Evolutionary conservation across 805 yeast species (phyloP), one percentile per base, ranked within the genome.

Genomic region (Metschnikowia santaceciliae): DNA sequence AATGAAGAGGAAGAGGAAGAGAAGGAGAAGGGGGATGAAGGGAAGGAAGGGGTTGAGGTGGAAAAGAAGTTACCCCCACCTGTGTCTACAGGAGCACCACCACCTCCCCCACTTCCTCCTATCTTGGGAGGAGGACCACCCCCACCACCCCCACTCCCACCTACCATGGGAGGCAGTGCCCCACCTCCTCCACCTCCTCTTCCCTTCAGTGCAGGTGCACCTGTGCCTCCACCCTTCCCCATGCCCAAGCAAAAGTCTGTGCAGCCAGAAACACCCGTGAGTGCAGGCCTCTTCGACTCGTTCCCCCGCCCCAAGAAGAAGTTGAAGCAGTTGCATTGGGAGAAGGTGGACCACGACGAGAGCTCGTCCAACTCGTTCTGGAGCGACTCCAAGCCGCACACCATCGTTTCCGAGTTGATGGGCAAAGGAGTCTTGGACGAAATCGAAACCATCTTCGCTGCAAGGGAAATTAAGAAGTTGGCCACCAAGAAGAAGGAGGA

Each of bases 321-420:
- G 65, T 68, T 87, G 69, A 87, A 86, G 61, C 95, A 87, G 60
- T 78, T 87, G 54, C 95, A 87, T 59, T 87, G 94, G 95, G 94
- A 87, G 55, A 86, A 82, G 61, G 70, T 87, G 42, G 87, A 83
- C 13, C 66, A 73, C 45, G 58, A 61, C 15, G 59, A 53, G 19
- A 57, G 57, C 30, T 71, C 83, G 14, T 70, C 74, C 15, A 74
- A 79, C 39, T 84, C 94, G 0, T 76, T 87, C 57, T 87, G 95
- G 95, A 75, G 74, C 32, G 62, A 64, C 38, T 60, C 70, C 0
- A 73, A 78, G 43, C 77, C 79, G 19, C 70, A 71, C 11, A 51
- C 61, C 0, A 67, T 80, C 44, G 80, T 77, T 2, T 71, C 67
- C 39, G 81, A 79, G 22, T 71, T 87, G 53, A 67, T 78, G 66